phyloP scores from a whole-genome alignment of 345 rosid species.

The Rhizophora apiculata region DNA sequence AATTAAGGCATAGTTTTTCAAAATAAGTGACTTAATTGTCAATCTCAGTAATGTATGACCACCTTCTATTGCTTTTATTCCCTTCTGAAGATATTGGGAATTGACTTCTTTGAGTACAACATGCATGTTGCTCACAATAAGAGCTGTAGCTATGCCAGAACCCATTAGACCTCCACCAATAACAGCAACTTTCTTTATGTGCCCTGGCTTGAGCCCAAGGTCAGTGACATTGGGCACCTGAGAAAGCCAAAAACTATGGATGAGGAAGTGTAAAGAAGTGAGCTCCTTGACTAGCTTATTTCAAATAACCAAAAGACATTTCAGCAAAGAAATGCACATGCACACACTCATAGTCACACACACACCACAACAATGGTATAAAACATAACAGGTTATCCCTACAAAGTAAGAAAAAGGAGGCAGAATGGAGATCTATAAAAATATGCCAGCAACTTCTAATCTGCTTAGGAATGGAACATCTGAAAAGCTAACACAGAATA shows the following conservation, averaged over 20 bases:
- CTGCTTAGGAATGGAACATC: not conserved
- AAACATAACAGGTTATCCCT: not conserved
- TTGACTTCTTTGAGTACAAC: slow-evolving; percentile 90
- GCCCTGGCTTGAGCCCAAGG: slow-evolving; percentile 79
- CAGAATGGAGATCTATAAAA: not conserved
- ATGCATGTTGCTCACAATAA: slow-evolving; percentile 52
- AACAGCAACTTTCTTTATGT: slow-evolving; percentile 76
- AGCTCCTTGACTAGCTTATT: not conserved
- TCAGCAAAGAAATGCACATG: too few relatives aligned
- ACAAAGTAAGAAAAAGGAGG: not conserved
- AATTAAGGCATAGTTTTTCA: not conserved
- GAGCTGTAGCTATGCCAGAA: slow-evolving; percentile 89
- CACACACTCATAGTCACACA: too few relatives aligned
- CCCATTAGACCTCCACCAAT: slow-evolving; percentile 99
- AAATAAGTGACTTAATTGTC: not conserved
- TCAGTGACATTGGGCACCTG: slow-evolving; percentile 94
- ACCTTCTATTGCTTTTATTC: slow-evolving; percentile 78
- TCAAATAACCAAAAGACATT: not conserved
- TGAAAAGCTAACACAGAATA: not conserved
- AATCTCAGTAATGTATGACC: not conserved
- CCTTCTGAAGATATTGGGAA: slow-evolving; percentile 76
- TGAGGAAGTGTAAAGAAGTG: not conserved
- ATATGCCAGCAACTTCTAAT: not conserved
- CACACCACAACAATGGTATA: too few relatives aligned
- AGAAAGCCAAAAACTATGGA: slow-evolving; percentile 13